phyloP scores from a whole-genome alignment of 2,329 filamentous ascomycete genomes.

The Sporothrix brasiliensis region DNA sequence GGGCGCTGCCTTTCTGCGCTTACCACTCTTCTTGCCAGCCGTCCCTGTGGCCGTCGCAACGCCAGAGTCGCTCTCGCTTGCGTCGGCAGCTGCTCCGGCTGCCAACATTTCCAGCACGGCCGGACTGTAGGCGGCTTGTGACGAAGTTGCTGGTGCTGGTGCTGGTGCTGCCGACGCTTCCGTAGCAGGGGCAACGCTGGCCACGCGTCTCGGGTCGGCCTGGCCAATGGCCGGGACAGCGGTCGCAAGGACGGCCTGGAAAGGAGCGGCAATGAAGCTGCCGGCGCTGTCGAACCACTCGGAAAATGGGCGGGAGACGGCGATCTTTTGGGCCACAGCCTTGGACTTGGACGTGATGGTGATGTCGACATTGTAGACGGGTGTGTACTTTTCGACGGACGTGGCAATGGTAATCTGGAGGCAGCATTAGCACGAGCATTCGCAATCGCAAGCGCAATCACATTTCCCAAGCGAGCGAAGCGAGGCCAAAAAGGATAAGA shows the following conservation, averaged over 20 bases:
- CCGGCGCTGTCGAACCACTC: slow-evolving; percentile 76
- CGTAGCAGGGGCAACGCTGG: slow-evolving; percentile 43
- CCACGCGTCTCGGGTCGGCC: slow-evolving; percentile 64
- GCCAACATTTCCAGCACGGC: slow-evolving; percentile 55
- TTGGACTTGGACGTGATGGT: slow-evolving; percentile 51
- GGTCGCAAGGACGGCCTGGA: slow-evolving; percentile 76
- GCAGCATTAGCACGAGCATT: background rate
- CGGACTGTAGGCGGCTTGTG: slow-evolving; percentile 43
- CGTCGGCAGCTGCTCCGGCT: slow-evolving; percentile 38
- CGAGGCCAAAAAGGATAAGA: background rate
- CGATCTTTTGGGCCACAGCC: slow-evolving; percentile 48
- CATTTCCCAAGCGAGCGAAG: background rate
- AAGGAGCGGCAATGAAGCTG: slow-evolving; percentile 72
- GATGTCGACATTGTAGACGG: slow-evolving; percentile 76
- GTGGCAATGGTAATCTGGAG: slow-evolving; percentile 71
- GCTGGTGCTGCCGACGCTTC: slow-evolving; percentile 38
- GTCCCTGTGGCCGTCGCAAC: slow-evolving; percentile 36
- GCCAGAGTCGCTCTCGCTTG: slow-evolving; percentile 38
- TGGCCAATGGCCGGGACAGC: slow-evolving; percentile 66
- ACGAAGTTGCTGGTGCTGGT: slow-evolving; percentile 46
- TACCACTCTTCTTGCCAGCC: slow-evolving; percentile 48
- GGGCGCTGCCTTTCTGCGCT: slow-evolving; percentile 50
- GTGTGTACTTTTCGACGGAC: slow-evolving; percentile 75
- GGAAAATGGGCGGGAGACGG: slow-evolving; percentile 67
- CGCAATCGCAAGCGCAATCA: no score